Evolutionary conservation across 2,329 filamentous ascomycete species (phyloP).

Genomic region (Microdochium nivale): DNA sequence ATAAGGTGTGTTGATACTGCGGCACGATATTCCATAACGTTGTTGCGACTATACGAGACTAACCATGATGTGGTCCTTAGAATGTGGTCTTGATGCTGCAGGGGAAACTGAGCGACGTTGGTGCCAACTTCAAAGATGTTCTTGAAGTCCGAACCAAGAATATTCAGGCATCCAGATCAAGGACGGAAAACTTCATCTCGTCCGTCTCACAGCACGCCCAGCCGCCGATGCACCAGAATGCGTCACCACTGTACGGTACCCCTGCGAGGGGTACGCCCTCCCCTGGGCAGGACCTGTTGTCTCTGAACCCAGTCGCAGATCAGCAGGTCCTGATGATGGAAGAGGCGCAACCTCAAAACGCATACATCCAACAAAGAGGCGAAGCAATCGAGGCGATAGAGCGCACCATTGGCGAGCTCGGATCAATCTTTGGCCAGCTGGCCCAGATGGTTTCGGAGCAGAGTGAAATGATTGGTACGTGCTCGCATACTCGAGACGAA

Average conservation of each 20-base stretch:
- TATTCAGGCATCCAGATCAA: slow-evolving; percentile 83
- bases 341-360: slow-evolving; percentile 75
- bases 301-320: slow-evolving; percentile 76
- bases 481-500: not conserved
- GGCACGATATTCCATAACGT: not conserved
- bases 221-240: slow-evolving; percentile 60
- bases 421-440: slow-evolving; percentile 86
- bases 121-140: slow-evolving; percentile 94
- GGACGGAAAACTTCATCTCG: slow-evolving; percentile 95
- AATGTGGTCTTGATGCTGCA: slow-evolving; percentile 91
- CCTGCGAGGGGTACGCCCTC: slow-evolving; percentile 59
- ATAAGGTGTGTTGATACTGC: slow-evolving; percentile 45
- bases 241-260: slow-evolving; percentile 80
- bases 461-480: slow-evolving; percentile 38
- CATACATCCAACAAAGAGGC: slow-evolving; percentile 86
- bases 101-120: slow-evolving; percentile 85
- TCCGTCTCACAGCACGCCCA: slow-evolving; percentile 74
- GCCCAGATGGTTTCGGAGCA: slow-evolving; percentile 97
- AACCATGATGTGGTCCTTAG: slow-evolving; percentile 4
- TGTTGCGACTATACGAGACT: not conserved
- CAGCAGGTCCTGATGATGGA: slow-evolving; percentile 91
- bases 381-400: slow-evolving; percentile 97
- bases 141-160: slow-evolving; percentile 95
- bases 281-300: slow-evolving; percentile 67
- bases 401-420: slow-evolving; percentile 86